phyloP scores from a whole-genome alignment of 1,284 basidiomycete genomes.

The Porodaedalea pini region DNA sequence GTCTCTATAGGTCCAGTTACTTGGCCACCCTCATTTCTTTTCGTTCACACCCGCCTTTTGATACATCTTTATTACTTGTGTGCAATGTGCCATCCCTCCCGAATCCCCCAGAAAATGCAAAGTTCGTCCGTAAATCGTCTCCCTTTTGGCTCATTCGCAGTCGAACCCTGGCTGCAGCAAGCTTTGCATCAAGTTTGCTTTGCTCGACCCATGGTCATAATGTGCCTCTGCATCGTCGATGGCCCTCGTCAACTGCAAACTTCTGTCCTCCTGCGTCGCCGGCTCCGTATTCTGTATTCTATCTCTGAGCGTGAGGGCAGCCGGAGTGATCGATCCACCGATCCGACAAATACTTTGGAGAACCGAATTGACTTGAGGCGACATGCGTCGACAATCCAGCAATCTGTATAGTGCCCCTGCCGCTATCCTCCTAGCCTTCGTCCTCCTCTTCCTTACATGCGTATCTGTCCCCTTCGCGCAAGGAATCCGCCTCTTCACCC shows the following conservation, averaged over 20 bases:
- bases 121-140: neutral
- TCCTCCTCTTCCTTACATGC: slow-evolving; percentile 16
- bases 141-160: neutral
- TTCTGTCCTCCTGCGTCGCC: neutral
- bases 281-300: neutral
- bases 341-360: neutral
- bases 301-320: neutral
- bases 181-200: slow-evolving; percentile 1
- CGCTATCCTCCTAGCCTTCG: slow-evolving; percentile 11
- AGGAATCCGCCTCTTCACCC: slow-evolving; percentile 13
- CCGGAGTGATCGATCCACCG: neutral
- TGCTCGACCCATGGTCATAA: neutral
- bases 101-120: neutral
- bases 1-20: too few relatives aligned
- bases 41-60: too few relatives aligned
- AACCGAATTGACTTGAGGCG: neutral
- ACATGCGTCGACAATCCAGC: neutral
- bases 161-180: neutral
- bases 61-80: too few relatives aligned
- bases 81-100: neutral
- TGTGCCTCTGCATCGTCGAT: neutral
- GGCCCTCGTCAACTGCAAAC: slow-evolving; percentile 2
- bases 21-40: too few relatives aligned
- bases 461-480: slow-evolving; percentile 13
- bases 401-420: slow-evolving; percentile 4